Conservation (phyloP, 495 filamentous ascomycete species). For the Tuber umbilicatum region DNA sequence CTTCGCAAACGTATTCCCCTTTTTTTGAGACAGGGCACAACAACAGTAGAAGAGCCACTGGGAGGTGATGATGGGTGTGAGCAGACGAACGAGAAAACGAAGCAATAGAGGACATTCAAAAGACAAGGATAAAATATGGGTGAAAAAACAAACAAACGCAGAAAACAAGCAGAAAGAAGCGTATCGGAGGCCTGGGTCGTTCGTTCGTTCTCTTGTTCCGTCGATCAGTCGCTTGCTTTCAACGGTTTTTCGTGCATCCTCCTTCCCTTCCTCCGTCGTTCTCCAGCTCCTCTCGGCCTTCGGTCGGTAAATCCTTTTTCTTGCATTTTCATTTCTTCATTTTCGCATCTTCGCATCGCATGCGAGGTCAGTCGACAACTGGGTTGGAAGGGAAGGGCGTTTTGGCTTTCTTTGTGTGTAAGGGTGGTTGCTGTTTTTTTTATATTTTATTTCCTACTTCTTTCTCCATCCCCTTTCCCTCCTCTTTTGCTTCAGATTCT, state of each 20-base stretch:
- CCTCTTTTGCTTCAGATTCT: not conserved
- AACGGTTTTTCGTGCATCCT: not conserved
- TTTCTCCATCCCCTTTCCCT: not conserved
- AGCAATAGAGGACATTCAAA: not conserved
- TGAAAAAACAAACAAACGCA: not conserved
- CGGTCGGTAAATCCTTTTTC: not conserved
- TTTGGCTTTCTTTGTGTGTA: not conserved
- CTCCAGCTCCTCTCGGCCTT: not conserved
- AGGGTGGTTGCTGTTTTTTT: not conserved
- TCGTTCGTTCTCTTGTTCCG: not conserved
- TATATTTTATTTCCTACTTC: not conserved
- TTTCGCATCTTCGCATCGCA: not conserved
- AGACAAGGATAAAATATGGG: not conserved
- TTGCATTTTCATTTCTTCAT: not conserved
- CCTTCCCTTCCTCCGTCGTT: not conserved
- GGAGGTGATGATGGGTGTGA: constrained; percentile 3
- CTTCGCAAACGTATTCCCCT: constrained; percentile 4
- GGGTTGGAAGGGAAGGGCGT: not conserved
- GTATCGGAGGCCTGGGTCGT: not conserved
- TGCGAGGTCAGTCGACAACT: not conserved
- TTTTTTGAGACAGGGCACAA: not conserved
- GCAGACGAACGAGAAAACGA: not conserved
- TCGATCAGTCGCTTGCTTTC: not conserved
- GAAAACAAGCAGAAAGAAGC: not conserved
- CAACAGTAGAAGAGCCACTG: not conserved